Evolutionary conservation across 177 flowering plant genomes (phyloP).

Genomic region (Vitis hybrid): DNA sequence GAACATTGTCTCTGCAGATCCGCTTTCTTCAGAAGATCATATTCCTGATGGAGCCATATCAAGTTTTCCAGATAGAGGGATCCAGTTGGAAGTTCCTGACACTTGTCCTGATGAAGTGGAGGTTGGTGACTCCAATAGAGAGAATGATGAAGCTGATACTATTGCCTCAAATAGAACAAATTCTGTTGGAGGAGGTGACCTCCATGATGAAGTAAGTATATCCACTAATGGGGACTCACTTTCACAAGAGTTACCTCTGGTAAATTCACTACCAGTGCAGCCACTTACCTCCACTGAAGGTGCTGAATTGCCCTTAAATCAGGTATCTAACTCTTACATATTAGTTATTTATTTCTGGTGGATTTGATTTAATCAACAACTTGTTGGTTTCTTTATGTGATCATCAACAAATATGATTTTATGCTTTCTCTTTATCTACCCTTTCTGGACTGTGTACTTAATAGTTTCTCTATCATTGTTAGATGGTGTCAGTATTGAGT

Average conservation of each 20-base stretch:
- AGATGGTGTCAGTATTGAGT: neutral
- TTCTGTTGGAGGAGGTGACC: neutral
- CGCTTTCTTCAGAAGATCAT: conserved; percentile 2
- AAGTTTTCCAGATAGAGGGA: neutral
- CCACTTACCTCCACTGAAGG: conserved; percentile 6
- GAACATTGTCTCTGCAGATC: neutral
- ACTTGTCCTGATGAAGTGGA: conserved; percentile 8
- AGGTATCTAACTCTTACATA: conserved; percentile 12
- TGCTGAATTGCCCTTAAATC: conserved; percentile 13
- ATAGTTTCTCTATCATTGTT: neutral
- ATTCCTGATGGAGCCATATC: conserved; percentile 3
- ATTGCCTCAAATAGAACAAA: conserved; percentile 8
- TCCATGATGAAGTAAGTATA: conserved; percentile 10
- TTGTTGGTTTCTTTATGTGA: neutral
- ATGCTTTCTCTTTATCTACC: neutral
- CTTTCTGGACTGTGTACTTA: neutral
- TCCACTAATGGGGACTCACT: neutral
- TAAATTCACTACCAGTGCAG: conserved; percentile 5
- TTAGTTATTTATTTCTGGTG: neutral
- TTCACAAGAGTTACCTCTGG: conserved; percentile 5
- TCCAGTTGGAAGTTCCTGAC: conserved; percentile 5
- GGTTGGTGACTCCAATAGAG: neutral
- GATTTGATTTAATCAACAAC: neutral
- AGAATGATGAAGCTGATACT: conserved; percentile 9
- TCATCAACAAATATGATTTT: no score